Evolutionary conservation across 2,329 filamentous ascomycete genomes (phyloP).

Genomic region (Leptographium radiaticola): DNA sequence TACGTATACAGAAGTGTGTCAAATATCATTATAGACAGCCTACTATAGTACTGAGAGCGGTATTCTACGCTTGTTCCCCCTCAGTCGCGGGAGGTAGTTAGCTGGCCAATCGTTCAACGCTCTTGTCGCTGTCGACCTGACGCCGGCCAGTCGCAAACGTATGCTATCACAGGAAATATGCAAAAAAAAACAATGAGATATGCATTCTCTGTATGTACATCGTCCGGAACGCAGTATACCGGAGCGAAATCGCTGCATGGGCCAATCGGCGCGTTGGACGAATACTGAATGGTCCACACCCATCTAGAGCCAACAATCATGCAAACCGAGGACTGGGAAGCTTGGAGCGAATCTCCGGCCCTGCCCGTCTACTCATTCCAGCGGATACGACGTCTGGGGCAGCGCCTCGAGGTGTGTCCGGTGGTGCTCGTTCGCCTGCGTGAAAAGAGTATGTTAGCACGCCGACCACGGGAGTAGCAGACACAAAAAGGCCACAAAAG

Average conservation of each 20-base stretch:
- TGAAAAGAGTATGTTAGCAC: not conserved
- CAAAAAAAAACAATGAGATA: not conserved
- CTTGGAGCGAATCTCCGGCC: not conserved
- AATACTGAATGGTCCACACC: not conserved
- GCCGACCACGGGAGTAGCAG: not conserved
- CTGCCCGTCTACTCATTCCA: conserved; percentile 26
- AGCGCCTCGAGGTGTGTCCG: conserved; percentile 72
- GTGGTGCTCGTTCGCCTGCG: conserved; percentile 80
- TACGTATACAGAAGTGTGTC: no score
- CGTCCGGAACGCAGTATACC: not conserved
- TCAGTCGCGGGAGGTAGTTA: no score
- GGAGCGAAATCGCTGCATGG: not conserved
- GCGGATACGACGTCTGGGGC: conserved; percentile 67
- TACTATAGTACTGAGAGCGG: no score
- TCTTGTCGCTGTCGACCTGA: no score
- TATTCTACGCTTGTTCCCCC: no score
- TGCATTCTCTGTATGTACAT: conserved; percentile 1
- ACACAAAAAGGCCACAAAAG: not conserved
- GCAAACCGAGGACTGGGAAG: no score
- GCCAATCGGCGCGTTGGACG: not conserved
- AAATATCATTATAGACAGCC: no score
- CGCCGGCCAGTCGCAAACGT: not conserved
- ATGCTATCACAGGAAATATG: not conserved
- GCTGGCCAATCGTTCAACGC: no score
- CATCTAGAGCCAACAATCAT: not conserved